Evolutionary conservation across 1,284 basidiomycete species (phyloP).

Genomic region (Earliella scabrosa): DNA sequence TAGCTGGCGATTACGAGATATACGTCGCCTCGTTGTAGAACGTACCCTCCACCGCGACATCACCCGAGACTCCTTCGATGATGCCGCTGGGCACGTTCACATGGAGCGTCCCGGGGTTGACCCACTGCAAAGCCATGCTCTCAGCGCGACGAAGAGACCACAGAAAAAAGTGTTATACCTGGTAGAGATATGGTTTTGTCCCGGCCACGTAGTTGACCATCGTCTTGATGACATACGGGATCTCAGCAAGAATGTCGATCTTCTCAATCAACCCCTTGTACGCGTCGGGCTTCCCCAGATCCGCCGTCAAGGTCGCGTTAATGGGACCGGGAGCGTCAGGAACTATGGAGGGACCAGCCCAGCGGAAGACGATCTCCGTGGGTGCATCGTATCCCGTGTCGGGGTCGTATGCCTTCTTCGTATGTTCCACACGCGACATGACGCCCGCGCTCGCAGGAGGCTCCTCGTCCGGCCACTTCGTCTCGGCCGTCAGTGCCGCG

Average conservation of each 20-base stretch:
- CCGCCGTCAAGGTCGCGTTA: constrained; percentile 56
- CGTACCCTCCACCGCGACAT: constrained; percentile 68
- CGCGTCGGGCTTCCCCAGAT: constrained; percentile 56
- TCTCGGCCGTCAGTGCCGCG: constrained; percentile 74
- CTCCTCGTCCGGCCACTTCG: constrained; percentile 66
- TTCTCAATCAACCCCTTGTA: constrained; percentile 91
- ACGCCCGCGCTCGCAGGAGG: constrained; percentile 47
- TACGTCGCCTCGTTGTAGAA: constrained; percentile 92
- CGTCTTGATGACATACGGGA: constrained; percentile 90
- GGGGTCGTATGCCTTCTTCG: constrained; percentile 61
- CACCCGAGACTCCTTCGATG: constrained; percentile 47
- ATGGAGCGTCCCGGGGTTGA: constrained; percentile 74
- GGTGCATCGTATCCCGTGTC: constrained; percentile 89
- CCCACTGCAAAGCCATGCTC: constrained; percentile 60
- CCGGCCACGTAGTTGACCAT: constrained; percentile 91
- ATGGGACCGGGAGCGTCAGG: constrained; percentile 57
- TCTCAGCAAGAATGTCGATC: constrained; percentile 95
- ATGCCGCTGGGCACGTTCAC: constrained; percentile 66
- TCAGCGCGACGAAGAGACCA: constrained; percentile 33
- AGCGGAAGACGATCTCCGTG: constrained; percentile 72
- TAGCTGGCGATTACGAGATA: constrained; percentile 59
- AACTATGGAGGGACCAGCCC: constrained; percentile 74
- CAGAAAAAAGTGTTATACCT: constrained; percentile 51
- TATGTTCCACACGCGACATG: constrained; percentile 73
- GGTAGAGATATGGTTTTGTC: constrained; percentile 93